phyloP scores from a whole-genome alignment of 768 basidiomycete genomes.

The Hygrocybe punicea region DNA sequence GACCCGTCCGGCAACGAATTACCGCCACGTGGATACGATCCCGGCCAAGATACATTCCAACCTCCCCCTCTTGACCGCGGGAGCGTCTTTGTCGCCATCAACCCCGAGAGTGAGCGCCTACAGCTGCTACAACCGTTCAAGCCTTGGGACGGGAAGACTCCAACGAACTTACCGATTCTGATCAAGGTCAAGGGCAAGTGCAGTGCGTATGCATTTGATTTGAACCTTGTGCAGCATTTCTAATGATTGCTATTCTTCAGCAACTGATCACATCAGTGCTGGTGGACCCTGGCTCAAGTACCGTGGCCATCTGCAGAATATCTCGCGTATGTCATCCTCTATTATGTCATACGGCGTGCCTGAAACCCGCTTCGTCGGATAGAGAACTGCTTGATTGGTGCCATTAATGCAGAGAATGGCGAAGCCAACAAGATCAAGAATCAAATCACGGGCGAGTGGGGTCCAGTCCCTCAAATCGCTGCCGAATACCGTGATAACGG shows the following conservation, averaged over 20 bases:
- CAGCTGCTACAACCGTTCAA: conserved; percentile 87
- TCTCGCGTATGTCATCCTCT: conserved; percentile 64
- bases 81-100: conserved; percentile 80
- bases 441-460: conserved; percentile 82
- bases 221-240: neutral
- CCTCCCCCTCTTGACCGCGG: conserved; percentile 84
- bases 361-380: conserved; percentile 11
- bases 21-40: conserved; percentile 93
- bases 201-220: conserved; percentile 53
- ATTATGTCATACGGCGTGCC: neutral
- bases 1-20: conserved; percentile 89
- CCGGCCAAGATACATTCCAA: conserved; percentile 97
- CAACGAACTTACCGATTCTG: conserved; percentile 82
- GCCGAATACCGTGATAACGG: conserved; percentile 85
- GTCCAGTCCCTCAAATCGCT: conserved; percentile 78
- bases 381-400: conserved; percentile 98
- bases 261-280: conserved; percentile 93
- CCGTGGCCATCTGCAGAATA: conserved; percentile 98
- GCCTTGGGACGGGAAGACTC: conserved; percentile 92
- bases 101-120: conserved; percentile 82
- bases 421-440: conserved; percentile 97
- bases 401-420: conserved; percentile 91
- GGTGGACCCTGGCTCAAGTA: conserved; percentile 99
- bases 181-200: conserved; percentile 99
- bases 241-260: conserved; percentile 27